Base-by-base conservation (phyloP, 2,329 filamentous ascomycete species). In the Penicillium capsulatum region DNA sequence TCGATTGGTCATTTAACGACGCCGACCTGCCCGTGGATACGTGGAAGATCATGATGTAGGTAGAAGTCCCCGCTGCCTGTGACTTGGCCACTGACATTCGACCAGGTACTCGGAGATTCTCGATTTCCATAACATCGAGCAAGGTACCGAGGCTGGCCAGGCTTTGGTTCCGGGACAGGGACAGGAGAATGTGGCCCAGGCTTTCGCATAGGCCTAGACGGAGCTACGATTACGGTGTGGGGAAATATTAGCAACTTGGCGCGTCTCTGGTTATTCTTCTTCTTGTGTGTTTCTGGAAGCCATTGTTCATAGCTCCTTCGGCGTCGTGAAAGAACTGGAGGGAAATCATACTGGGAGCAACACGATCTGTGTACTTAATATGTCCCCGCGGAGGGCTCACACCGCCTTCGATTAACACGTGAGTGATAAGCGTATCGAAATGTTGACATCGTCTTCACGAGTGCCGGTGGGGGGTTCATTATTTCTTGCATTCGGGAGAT, bases 1-100 rank as follows among this genome's bases (percentile, higher is more conserved):
- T 98, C 59, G 92, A 98, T 65, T 98, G 92, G 92, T 96, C 90
- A 38, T 98, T 98, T 72, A 97, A 97, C 66, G 92, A 98, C 58
- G 92, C 91, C 33, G 92, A 98, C 63, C 74, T 98, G 41, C 91
- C 92, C 1, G 90, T 97, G 35, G 92, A 98, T 63, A 95, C 90
- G n/a, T 98, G 92, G 92, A 98, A 98, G 74, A 96, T 98, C 64
- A 98, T 97, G 92, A 98, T 98, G 92, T 95, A 76, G 62, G 84
- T 16, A 24, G n/a, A n/a, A n/a, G n/a, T n/a, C n/a, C n/a, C n/a
- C n/a, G n/a, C n/a, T 34, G 27, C 28, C 24, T 16, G 15, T 16
- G 14, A 26, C 7, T 10, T n/a, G 13, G 26, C 35, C 37, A 28
- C 43, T 50, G 32, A 48, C 33, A 30, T 29, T 42, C 28, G 35